Base-by-base conservation (phyloP, 345 rosid species). In the Raphanus sativus region DNA sequence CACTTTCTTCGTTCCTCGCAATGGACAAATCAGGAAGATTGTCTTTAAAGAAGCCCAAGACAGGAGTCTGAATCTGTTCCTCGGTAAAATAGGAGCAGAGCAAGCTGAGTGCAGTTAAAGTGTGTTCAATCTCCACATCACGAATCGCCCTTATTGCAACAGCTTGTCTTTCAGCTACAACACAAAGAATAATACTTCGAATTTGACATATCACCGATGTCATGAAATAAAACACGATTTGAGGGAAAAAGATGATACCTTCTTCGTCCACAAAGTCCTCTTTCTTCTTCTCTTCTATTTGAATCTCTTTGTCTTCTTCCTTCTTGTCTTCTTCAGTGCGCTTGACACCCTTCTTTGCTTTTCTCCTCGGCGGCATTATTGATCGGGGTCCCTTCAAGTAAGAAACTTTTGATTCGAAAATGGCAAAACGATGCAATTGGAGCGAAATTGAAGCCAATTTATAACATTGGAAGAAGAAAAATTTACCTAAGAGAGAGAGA, bases 91-190 rank as follows among this genome's bases (percentile, higher is more conserved):
- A 83, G 2, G 99, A 89, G 21, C 87, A 83, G 2, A 92, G 87
- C 78, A 90, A 86, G 17, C 83, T 88, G 66, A 94, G 24, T 52
- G 81, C 85, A 15, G 92, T 88, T 50, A 86, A 68, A 52, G 76
- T 79, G 25, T 85, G 88, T 52, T 89, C 94, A 67, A 89, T 83
- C 79, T 89, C 91, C 71, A 89, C 87, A 73, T 92, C 96, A 56
- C 96, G 87, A 9, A 85, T 85, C 7, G 94, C 90, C 62, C 89
- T 92, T 15, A 89, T 81, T 58, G 96, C 98, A 72, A 85, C 89
- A 65, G 80, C 72, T 77, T 86, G 86, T 56, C 92, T 83, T 60
- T 95, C 88, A 68, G 86, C 98, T 92, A 82, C 4, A 48, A 58
- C 17, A 5, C 26, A 28, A 65, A 13, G n/a, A 3, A 10, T 40